phyloP scores from a whole-genome alignment of 768 basidiomycete genomes.

The Crepidotus variabilis region DNA sequence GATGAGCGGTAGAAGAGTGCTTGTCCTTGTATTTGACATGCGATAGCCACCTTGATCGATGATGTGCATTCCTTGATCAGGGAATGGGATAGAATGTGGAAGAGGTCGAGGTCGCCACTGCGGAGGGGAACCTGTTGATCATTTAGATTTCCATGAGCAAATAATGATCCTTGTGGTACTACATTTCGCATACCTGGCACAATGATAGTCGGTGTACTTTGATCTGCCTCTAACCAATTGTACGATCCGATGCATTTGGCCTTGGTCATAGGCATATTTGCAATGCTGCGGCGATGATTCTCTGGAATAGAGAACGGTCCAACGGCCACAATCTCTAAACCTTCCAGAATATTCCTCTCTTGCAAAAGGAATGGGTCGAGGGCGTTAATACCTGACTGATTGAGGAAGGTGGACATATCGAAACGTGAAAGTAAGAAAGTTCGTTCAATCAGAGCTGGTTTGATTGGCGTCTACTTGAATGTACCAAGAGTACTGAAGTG shows the following conservation, averaged over 20 bases:
- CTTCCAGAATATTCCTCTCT: too few relatives aligned
- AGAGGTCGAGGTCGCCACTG: neutral
- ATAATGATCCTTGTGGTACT: neutral
- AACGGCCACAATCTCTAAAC: too few relatives aligned
- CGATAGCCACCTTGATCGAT: slow-evolving; percentile 60
- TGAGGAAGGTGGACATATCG: too few relatives aligned
- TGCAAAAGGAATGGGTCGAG: too few relatives aligned
- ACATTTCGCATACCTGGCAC: slow-evolving; percentile 4
- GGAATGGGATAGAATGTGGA: slow-evolving; percentile 25
- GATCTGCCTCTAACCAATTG: slow-evolving; percentile 4
- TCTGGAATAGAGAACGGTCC: too few relatives aligned
- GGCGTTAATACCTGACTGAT: too few relatives aligned
- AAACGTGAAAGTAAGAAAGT: too few relatives aligned
- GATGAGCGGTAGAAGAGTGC: slow-evolving; percentile 50
- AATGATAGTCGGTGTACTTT: slow-evolving; percentile 6
- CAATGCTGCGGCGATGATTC: too few relatives aligned
- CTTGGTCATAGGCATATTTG: neutral
- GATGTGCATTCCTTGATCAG: slow-evolving; percentile 45
- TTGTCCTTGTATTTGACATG: slow-evolving; percentile 18
- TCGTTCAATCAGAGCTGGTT: too few relatives aligned
- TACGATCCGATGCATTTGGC: slow-evolving; percentile 8
- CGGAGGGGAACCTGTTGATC: slow-evolving; percentile 1
- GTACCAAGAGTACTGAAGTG: too few relatives aligned
- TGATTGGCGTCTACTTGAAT: too few relatives aligned
- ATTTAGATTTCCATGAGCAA: neutral